Base-by-base conservation (phyloP, 129 eudicot genomes). In the Centella asiatica region DNA sequence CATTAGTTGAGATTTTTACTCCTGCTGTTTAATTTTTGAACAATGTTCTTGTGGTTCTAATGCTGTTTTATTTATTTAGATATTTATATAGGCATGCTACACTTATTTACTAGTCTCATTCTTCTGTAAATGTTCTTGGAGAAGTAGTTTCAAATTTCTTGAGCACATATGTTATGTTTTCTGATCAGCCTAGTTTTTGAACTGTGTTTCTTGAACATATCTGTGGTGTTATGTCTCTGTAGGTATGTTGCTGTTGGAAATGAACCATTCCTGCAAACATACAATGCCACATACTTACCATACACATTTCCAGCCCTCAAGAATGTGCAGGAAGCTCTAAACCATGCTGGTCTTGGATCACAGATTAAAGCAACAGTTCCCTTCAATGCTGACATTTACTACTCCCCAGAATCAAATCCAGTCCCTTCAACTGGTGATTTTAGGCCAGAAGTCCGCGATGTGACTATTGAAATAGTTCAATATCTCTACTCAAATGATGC, bases 201-300 rank as follows among this genome's bases (percentile, higher is more conserved):
- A n/a, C n/a, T n/a, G n/a, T n/a, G n/a, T n/a, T n/a, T n/a, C n/a
- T n/a, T n/a, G n/a, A n/a, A n/a, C n/a, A n/a, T n/a, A n/a, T n/a
- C n/a, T n/a, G 22, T 54, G 15, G 40, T 14, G 27, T 15, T 22
- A 54, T 26, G 13, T 22, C 18, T 17, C 33, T 72, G 69, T 74
- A 86, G 93, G 81, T 90, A 90, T 69, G 94, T 90, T 64, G 97
- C 97, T 20, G 95, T 90, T 15, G 97, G 97, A 31, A 90, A 86
- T 64, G 95, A 90, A 51, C 97, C 97, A 9, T 81, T 86, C 31
- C 86, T 90, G 0, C 67, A 50, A 67, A 72, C 85, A 17, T 90
- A 86, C 78, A 83, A 83, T 62, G 87, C 69, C 34, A 80, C 94
- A 6, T 90, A 80, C 49, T 71, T 83, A 2, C 77, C 75, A 8